phyloP scores from a whole-genome alignment of 2,329 filamentous ascomycete genomes.

The Colletotrichum lentis region DNA sequence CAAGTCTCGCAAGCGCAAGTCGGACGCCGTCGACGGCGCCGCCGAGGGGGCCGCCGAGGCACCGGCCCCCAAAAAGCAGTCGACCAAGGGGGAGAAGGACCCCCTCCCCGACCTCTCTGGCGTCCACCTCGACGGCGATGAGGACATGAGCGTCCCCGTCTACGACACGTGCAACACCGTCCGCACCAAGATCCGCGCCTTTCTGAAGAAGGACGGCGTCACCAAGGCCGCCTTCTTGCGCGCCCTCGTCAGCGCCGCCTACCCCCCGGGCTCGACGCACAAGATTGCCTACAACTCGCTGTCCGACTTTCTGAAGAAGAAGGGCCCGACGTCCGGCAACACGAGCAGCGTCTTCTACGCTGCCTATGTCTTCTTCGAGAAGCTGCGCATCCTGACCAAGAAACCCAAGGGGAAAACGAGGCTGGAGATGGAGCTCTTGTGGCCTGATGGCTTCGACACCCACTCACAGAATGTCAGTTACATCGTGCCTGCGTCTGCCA shows the following conservation, averaged over 20 bases:
- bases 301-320: slow-evolving; percentile 59
- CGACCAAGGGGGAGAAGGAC: slow-evolving; percentile 6
- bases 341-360: slow-evolving; percentile 61
- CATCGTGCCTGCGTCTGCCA: neutral
- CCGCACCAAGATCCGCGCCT: slow-evolving; percentile 63
- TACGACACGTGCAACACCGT: slow-evolving; percentile 67
- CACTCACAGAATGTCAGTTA: neutral
- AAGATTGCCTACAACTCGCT: slow-evolving; percentile 56
- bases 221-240: slow-evolving; percentile 62
- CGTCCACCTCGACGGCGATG: slow-evolving; percentile 58
- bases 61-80: slow-evolving; percentile 12
- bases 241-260: slow-evolving; percentile 52
- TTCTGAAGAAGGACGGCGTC: slow-evolving; percentile 56
- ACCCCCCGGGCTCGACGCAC: slow-evolving; percentile 45
- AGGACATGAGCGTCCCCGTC: slow-evolving; percentile 54
- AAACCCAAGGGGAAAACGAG: slow-evolving; percentile 62
- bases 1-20: slow-evolving; percentile 35
- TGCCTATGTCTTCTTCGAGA: slow-evolving; percentile 68
- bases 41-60: neutral
- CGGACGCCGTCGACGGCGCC: slow-evolving; percentile 23
- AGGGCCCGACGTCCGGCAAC: slow-evolving; percentile 58
- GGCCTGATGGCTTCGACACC: slow-evolving; percentile 43
- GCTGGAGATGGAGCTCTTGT: slow-evolving; percentile 58
- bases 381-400: slow-evolving; percentile 59
- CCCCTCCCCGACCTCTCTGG: slow-evolving; percentile 44